Conservation (phyloP, 805 yeast species). For the Ogataea methanolica region DNA sequence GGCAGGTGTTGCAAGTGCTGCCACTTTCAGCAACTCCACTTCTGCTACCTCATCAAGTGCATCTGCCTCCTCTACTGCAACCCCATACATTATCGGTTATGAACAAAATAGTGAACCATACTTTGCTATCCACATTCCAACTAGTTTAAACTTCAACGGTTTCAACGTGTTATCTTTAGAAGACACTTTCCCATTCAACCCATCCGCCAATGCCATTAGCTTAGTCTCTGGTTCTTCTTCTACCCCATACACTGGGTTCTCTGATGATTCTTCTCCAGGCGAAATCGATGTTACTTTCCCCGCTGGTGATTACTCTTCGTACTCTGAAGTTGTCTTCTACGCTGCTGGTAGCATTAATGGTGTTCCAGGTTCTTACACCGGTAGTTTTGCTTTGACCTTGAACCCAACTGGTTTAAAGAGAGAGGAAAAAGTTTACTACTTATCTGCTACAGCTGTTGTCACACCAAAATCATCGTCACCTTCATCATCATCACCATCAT, state of each 20-base stretch:
- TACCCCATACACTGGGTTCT: conserved; percentile 4
- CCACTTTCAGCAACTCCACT: conserved; percentile 13
- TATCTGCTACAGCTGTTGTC: conserved; percentile 18
- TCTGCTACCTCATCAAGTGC: conserved; percentile 3
- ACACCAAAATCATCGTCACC: conserved; percentile 5
- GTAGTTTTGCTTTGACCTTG: conserved; percentile 18
- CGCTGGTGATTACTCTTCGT: conserved; percentile 7
- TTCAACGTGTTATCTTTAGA: conserved; percentile 16
- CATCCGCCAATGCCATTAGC: conserved; percentile 1
- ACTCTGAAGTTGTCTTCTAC: conserved; percentile 3
- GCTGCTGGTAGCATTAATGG: conserved; percentile 15
- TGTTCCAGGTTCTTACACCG: conserved; percentile 17
- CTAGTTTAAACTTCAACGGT: conserved; percentile 6
- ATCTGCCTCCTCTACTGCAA: conserved; percentile 1
- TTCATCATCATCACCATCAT: conserved; percentile 2
- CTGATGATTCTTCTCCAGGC: conserved; percentile 12
- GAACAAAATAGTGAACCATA: conserved; percentile 16
- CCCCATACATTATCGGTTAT: conserved; percentile 15
- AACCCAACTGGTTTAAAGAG: conserved; percentile 18
- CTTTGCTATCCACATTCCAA: conserved; percentile 17
- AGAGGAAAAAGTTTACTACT: conserved; percentile 20
- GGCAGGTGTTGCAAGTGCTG: conserved; percentile 13
- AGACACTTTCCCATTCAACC: conserved; percentile 14
- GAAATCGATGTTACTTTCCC: conserved; percentile 15
- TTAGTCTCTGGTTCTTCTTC: conserved; percentile 4